Conservation (phyloP, 2,329 filamentous ascomycete genomes). For the Diaporthe citrichinensis region DNA sequence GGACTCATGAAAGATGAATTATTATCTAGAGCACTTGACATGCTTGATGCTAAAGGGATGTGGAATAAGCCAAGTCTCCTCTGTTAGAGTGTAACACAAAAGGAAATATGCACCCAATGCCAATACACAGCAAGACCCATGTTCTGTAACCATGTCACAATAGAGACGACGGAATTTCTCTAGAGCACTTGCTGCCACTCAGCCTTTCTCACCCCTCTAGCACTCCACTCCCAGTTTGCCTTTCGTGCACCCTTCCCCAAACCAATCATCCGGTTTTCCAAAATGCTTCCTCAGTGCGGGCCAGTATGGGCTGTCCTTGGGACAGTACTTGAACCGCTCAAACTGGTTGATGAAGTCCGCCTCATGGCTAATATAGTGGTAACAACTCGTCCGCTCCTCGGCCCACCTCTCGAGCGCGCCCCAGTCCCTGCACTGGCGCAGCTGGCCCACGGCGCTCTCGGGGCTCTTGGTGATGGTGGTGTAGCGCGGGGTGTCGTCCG, state of each 20-base stretch:
- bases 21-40: not conserved
- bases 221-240: conserved; percentile 1
- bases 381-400: conserved; percentile 10
- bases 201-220: not conserved
- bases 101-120: not conserved
- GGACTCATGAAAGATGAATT: not conserved
- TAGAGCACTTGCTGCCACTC: not conserved
- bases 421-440: conserved; percentile 49
- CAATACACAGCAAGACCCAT: not conserved
- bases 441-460: conserved; percentile 45
- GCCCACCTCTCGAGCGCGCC: conserved; percentile 45
- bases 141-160: not conserved
- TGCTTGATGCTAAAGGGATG: not conserved
- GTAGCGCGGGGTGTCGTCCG: conserved; percentile 49
- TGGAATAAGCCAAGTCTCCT: not conserved
- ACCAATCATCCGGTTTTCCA: not conserved
- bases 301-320: conserved; percentile 12
- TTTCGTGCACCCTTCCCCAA: not conserved
- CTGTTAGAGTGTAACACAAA: not conserved
- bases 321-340: conserved; percentile 21
- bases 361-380: not conserved
- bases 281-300: conserved; percentile 1
- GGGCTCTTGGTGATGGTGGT: conserved; percentile 42
- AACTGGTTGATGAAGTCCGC: conserved; percentile 16
- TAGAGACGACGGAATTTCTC: not conserved